Percentiles rank a stretch among this genome's conserved stretches.
Conservation (phyloP, 495 filamentous ascomycete species). For the Penicillium turbatum region DNA sequence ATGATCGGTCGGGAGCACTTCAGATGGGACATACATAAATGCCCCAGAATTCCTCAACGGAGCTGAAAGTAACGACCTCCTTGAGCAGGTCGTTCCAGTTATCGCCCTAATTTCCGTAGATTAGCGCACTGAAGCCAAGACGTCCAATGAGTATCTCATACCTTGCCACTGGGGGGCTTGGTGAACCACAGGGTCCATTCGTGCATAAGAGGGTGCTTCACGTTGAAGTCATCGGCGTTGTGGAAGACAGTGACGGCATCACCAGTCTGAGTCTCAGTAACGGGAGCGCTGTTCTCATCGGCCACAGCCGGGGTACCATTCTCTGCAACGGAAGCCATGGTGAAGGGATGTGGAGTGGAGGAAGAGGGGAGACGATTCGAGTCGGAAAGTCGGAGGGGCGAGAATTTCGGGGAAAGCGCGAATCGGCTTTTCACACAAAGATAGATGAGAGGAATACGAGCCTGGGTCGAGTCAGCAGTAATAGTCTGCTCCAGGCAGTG, state of each 20-base stretch:
- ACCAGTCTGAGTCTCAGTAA: slow-evolving; percentile 26
- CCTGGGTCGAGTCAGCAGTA: slow-evolving; percentile 8
- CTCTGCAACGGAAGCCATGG: slow-evolving; percentile 43
- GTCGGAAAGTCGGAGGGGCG: slow-evolving; percentile 25
- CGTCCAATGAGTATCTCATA: slow-evolving; percentile 32
- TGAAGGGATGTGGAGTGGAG: slow-evolving; percentile 18
- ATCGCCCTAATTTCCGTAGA: slow-evolving; percentile 60
- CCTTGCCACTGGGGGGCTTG: slow-evolving; percentile 96
- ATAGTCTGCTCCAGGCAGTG: slow-evolving; percentile 47
- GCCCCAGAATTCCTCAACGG: slow-evolving; percentile 99
- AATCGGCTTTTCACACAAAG: slow-evolving; percentile 14
- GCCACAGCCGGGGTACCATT: slow-evolving; percentile 37
- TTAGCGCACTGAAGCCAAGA: slow-evolving; percentile 13
- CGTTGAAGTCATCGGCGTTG: slow-evolving; percentile 95
- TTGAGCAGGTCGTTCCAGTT: slow-evolving; percentile 99
- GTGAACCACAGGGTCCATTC: slow-evolving; percentile 99
- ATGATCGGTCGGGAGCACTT: background rate
- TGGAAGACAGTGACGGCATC: slow-evolving; percentile 83
- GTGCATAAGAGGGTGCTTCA: slow-evolving; percentile 95
- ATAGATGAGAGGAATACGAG: background rate
- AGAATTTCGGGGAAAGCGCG: slow-evolving; percentile 37
- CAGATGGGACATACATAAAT: slow-evolving; percentile 72
- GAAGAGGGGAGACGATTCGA: slow-evolving; percentile 15
- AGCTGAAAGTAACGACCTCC: slow-evolving; percentile 96
- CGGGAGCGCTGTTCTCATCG: slow-evolving; percentile 42